phyloP scores from a whole-genome alignment of 2,329 filamentous ascomycete species.

The Botrytis sinoallii region DNA sequence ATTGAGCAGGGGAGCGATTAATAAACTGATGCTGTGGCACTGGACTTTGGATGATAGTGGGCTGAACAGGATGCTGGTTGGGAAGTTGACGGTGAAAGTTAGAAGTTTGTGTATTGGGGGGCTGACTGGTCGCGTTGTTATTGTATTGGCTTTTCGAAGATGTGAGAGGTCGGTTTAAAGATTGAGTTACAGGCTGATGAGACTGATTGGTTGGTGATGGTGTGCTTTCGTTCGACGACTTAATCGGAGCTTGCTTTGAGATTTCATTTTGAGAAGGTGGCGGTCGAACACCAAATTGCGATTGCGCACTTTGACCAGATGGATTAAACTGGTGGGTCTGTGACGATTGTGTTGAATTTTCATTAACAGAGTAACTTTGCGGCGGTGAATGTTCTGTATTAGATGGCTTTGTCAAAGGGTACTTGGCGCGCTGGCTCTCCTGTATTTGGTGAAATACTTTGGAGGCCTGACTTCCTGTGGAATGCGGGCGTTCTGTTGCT shows the following conservation, averaged over 20 bases:
- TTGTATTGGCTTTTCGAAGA: neutral
- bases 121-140: neutral
- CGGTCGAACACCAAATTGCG: neutral
- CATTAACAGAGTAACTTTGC: neutral
- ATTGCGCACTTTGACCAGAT: neutral
- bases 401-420: neutral
- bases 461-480: neutral
- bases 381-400: neutral
- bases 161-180: neutral
- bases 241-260: neutral
- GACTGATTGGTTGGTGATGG: neutral
- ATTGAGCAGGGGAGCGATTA: neutral
- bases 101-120: neutral
- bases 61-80: neutral
- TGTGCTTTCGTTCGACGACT: neutral
- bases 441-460: neutral
- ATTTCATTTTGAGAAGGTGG: neutral
- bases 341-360: neutral
- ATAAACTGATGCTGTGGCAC: neutral
- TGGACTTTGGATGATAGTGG: neutral
- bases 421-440: neutral
- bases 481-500: neutral
- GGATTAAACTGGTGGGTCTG: neutral
- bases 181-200: neutral
- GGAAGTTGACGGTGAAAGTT: neutral